Evolutionary conservation across 257 asterid genomes (phyloP).

Genomic region (Cinchona pubescens): DNA sequence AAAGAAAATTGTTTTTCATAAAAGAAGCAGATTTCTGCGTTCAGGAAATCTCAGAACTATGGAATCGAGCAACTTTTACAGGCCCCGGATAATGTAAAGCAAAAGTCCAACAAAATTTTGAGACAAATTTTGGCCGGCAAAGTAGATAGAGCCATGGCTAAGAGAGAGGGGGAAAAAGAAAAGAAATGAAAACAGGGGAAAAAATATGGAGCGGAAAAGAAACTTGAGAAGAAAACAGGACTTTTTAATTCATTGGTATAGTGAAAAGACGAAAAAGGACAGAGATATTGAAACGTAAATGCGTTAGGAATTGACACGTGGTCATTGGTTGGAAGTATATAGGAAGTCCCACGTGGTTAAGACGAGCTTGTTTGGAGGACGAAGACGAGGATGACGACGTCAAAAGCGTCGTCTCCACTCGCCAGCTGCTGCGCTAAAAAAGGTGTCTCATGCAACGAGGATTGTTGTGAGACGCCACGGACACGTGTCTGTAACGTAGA

Average conservation of each 20-base stretch:
- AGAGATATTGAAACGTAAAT: constrained; percentile 29
- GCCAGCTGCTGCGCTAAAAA: too few relatives aligned
- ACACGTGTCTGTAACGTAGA: constrained; percentile 17
- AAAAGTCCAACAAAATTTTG: background rate
- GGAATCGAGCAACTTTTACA: background rate
- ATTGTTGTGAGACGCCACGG: background rate
- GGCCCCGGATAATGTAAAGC: background rate
- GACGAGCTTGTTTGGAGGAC: constrained; percentile 32
- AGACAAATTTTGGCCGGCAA: background rate
- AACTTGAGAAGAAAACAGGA: background rate
- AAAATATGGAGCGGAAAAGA: background rate
- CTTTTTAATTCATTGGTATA: background rate
- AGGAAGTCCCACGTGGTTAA: constrained; percentile 48
- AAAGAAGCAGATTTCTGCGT: background rate
- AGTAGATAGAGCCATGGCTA: background rate
- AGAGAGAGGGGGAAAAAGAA: background rate
- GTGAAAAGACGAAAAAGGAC: constrained; percentile 42
- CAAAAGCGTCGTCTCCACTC: constrained; percentile 24
- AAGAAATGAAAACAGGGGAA: background rate
- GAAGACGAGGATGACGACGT: background rate
- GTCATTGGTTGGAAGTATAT: constrained; percentile 1
- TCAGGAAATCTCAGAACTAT: background rate
- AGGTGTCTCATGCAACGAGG: constrained; percentile 2
- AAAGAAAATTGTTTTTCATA: background rate
- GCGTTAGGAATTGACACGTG: constrained; percentile 46